Evolutionary conservation across 2,329 filamentous ascomycete species (phyloP), one percentile per base, ranked within the genome.

Genomic region (Dactylellina haptotyla): DNA sequence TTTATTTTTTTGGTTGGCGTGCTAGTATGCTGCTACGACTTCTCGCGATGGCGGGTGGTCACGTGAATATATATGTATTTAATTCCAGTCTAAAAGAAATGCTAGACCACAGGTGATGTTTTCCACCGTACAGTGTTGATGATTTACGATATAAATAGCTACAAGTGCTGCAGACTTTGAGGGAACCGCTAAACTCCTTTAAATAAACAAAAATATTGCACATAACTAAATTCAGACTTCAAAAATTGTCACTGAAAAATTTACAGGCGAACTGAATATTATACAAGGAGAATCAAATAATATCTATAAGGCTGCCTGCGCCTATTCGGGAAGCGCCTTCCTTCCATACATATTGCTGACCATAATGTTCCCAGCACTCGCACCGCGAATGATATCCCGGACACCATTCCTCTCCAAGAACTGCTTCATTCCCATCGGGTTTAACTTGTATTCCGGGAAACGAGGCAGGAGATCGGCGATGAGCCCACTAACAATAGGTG

Each of bases 401-500:
- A 39, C 2, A 2, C 50, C 50, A n/a, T 39, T 54, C 30, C 14
- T 53, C 18, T 54, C n/a, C 20, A 71, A 20, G 28, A 57, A 28
- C n/a, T 67, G 46, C 58, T 77, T 78, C 76, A 78, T 70, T 1
- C 61, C 75, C 34, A 51, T 10, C 0, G 76, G 66, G 32, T 78
- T 43, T 10, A 69, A 57, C 14, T 51, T 56, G 3, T 77, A 70
- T 25, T 46, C 16, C 1, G 75, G 28, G 18, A 20, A 46, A 8
- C 41, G 16, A 12, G 18, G 20, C 2, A 64, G 39, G 8, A 34
- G 23, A n/a, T 41, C 12, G 10, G 59, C 59, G 23, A 64, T 56
- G 16, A 56, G 8, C 4, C 59, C 59, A 6, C 34, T 39, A 2
- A 64, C 59, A 14, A 45, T 4, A 1, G 59, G 59, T 3, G 48